Percentiles rank a stretch among this genome's conserved stretches.
Evolutionary conservation across 2,329 filamentous ascomycete species (phyloP).

Genomic region (Monilinia laxa): DNA sequence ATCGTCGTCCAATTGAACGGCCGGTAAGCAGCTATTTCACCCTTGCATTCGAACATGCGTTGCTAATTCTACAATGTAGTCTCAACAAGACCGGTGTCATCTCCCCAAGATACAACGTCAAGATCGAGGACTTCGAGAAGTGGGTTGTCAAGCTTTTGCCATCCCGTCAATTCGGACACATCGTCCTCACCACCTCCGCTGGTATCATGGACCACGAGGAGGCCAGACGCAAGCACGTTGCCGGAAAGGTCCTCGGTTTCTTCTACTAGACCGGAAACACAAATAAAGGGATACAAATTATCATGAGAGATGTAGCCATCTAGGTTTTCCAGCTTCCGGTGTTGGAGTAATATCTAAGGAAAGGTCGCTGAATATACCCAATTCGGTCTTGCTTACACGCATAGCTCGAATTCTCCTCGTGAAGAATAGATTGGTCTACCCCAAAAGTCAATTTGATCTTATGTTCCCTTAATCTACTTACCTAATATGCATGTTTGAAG

Average conservation of each 20-base stretch:
- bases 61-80: conserved; percentile 38
- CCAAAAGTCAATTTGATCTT: conserved; percentile 40
- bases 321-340: conserved; percentile 27
- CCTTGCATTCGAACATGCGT: background rate
- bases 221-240: conserved; percentile 97
- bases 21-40: conserved; percentile 51
- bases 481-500: background rate
- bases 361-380: conserved; percentile 35
- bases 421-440: conserved; percentile 39
- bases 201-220: conserved; percentile 99
- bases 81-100: conserved; percentile 99
- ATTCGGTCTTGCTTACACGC: conserved; percentile 33
- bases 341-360: conserved; percentile 29
- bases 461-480: conserved; percentile 31
- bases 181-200: conserved; percentile 97
- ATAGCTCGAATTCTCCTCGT: conserved; percentile 31
- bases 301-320: conserved; percentile 39
- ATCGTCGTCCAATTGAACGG: conserved; percentile 99
- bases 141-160: conserved; percentile 99
- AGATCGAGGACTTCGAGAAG: conserved; percentile 97
- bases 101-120: conserved; percentile 98
- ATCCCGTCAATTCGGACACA: conserved; percentile 99
- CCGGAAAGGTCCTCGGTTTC: conserved; percentile 99
- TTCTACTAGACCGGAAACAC: conserved; percentile 72
- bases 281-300: conserved; percentile 34